Base-by-base conservation (phyloP, 1,284 basidiomycete species). In the Moesziomyces parantarcticus region DNA sequence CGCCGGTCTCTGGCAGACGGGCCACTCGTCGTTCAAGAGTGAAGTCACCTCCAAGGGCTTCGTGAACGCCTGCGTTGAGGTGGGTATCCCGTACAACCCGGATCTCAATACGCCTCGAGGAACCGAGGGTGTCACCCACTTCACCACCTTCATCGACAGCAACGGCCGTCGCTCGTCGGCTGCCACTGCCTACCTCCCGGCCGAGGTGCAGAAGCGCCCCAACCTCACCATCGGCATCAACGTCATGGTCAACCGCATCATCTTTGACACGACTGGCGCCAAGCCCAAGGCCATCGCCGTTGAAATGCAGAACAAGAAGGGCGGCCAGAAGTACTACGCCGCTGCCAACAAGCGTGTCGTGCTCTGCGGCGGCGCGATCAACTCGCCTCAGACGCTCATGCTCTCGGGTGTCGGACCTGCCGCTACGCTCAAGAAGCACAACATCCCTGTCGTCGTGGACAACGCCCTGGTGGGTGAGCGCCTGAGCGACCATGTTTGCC, bases 401-500 rank as follows among this genome's bases (percentile, higher is more conserved):
- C 86, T 91, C 34, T 90, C 89, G 18, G 91, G 91, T 5, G 81
- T 91, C 22, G 90, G 90, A 0, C 73, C 71, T 10, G 46, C 44
- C 9, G 54, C 51, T 6, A 62, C 54, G 29, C 66, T 81, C 36
- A 50, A 59, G n/a, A 72, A 69, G 53, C 51, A 58, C 50, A 57
- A 57, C 48, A 79, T 76, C 34, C 53, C 64, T 11, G 65, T 69
- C 39, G 55, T 75, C 18, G 52, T 69, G 20, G 65, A 75, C 48
- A 68, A 67, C n/a, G 50, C 51, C 1, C 18, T 62, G 29, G 80
- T 81, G 8, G 81, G 81, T 22, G 58, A 78, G 44, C 58, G 73
- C 32, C 58, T 81, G 45, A 71, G 76, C 46, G 79, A 81, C 51
- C 79, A 81, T 60, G 52, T 80, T 20, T 80, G 72, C 61, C 60